These are phyloP conservation scores for Sporothrix humicola DNA, from an alignment of 2,329 filamentous ascomycete species.

Conservation along the genomic window DNA sequence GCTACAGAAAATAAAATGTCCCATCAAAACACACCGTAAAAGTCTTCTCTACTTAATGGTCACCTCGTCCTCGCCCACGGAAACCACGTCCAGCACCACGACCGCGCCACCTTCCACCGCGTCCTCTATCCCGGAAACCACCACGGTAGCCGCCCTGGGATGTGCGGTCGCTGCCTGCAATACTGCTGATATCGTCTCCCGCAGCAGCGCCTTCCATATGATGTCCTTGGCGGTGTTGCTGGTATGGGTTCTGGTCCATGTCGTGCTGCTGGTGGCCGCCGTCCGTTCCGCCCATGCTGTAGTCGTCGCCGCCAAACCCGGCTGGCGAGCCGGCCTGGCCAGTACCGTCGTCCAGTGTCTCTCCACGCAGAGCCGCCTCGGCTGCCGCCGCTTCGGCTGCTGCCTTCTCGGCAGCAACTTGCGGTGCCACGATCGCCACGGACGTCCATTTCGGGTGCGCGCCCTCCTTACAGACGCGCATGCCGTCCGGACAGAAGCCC, in stretches of 20 bases:
- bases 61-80: slow-evolving; percentile 38
- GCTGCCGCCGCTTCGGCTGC: slow-evolving; percentile 31
- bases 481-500: slow-evolving; percentile 87
- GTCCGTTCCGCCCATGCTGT: slow-evolving; percentile 26
- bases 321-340: slow-evolving; percentile 7
- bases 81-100: slow-evolving; percentile 42
- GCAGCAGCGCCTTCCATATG: slow-evolving; percentile 35
- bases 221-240: slow-evolving; percentile 41
- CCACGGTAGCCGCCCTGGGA: slow-evolving; percentile 28
- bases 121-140: slow-evolving; percentile 42
- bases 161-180: slow-evolving; percentile 34
- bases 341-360: neutral
- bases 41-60: neutral
- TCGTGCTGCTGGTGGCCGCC: slow-evolving; percentile 13
- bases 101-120: slow-evolving; percentile 46
- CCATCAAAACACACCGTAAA: neutral
- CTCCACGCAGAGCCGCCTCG: slow-evolving; percentile 40
- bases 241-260: neutral
- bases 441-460: slow-evolving; percentile 77
- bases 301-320: slow-evolving; percentile 25
- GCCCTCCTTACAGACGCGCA: slow-evolving; percentile 72
- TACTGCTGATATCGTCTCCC: slow-evolving; percentile 34
- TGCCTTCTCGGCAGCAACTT: slow-evolving; percentile 32
- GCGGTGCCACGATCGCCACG: slow-evolving; percentile 59
- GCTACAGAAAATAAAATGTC: neutral